Evolutionary conservation across 805 yeast genomes (phyloP), one percentile per base, ranked within the genome.

Genomic region (Barnettozyma vustinii): DNA sequence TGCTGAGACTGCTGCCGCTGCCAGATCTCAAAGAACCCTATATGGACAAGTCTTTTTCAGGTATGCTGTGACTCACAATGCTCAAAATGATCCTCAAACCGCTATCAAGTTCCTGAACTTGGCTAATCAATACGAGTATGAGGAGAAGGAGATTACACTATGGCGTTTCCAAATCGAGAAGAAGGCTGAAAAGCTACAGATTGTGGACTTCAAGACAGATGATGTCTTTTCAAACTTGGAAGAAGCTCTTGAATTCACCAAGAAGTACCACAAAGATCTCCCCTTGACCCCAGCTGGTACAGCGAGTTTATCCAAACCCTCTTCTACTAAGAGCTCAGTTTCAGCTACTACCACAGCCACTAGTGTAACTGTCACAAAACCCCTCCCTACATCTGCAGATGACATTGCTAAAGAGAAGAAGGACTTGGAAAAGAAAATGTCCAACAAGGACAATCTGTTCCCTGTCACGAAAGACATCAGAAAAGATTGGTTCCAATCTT

Each of bases 401-500:
- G 32, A 21, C 9, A 45, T 50, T 13, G 59, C 45, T 50, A 19
- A 50, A 47, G 46, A 57, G 51, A 49, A 50, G 57, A 46, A 54
- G 18, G 61, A 55, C 35, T 41, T 56, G 13, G 61, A 55, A 40
- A 44, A 47, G 19, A 58, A 57, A 37, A 58, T 57, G 52, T 51
- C 51, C 3, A 61, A 55, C 43, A 56, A 59, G 26, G 57, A 56
- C 39, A 58, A 56, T 36, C 16, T 58, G 10, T 55, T 44, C 39
- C 62, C 64, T 40, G 45, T 21, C 3, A 42, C 59, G 50, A 58
- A 71, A 53, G 61, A 64, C 55, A 64, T 75, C 36, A 75, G 74
- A 57, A 66, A 69, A n/a, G 91, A 86, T 55, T 86, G 85, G 81
- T 92, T 82, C 67, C 97, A 94, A 64, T 74, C 82, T 15, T 58